phyloP scores from a whole-genome alignment of 306 rosid genomes.

The Trichosanthes cucumerina region DNA sequence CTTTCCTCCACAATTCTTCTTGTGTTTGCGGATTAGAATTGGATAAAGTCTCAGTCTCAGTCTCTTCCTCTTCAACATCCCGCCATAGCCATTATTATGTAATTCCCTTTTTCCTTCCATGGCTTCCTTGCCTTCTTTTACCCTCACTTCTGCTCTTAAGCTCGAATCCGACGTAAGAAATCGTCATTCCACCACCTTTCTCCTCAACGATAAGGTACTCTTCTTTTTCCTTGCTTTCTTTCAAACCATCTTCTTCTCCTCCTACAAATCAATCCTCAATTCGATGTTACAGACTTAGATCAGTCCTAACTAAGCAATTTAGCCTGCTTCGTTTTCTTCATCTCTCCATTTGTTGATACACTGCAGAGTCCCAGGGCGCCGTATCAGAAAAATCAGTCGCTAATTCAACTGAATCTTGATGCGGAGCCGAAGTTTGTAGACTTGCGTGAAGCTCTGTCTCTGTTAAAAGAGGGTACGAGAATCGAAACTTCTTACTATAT shows the following conservation, averaged over 20 bases:
- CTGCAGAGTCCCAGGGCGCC: slow-evolving; percentile 44
- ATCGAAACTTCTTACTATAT: slow-evolving; percentile 36
- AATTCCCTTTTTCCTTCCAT: slow-evolving; percentile 22
- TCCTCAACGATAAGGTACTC: slow-evolving; percentile 44
- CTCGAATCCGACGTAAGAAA: slow-evolving; percentile 49
- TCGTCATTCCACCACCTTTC: slow-evolving; percentile 26
- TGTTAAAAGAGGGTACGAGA: slow-evolving; percentile 24
- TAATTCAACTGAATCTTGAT: slow-evolving; percentile 24
- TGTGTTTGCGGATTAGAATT: slow-evolving; percentile 8
- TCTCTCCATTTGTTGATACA: background rate
- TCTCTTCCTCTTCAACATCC: background rate
- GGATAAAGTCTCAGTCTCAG: background rate
- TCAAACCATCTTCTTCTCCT: background rate
- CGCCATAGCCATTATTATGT: background rate
- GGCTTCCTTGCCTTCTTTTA: slow-evolving; percentile 60
- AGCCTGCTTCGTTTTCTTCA: background rate
- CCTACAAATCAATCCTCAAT: background rate
- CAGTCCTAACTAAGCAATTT: background rate
- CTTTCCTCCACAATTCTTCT: slow-evolving; percentile 22
- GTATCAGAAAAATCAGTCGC: slow-evolving; percentile 38
- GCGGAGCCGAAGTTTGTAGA: slow-evolving; percentile 33
- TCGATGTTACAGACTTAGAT: background rate
- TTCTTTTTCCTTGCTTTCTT: background rate
- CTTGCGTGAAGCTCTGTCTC: slow-evolving; percentile 44
- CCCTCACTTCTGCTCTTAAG: slow-evolving; percentile 41